phyloP scores from a whole-genome alignment of 176 grass and related monocot genomes.

The Avena atlantica region DNA sequence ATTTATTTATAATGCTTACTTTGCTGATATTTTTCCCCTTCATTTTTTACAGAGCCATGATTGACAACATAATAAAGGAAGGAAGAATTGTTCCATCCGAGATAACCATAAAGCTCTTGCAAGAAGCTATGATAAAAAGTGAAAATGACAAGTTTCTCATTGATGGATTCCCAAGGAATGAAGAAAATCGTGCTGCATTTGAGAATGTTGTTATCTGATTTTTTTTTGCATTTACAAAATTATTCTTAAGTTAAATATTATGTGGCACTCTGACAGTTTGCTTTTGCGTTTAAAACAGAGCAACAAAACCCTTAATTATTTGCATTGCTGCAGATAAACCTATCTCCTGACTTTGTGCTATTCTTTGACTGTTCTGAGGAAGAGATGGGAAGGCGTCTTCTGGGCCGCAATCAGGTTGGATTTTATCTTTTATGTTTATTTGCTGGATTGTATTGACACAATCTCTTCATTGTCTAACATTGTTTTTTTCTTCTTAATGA shows the following conservation, averaged over 20 bases:
- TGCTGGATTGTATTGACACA: slow-evolving; percentile 10
- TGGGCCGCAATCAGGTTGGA: slow-evolving; percentile 59
- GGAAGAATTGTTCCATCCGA: slow-evolving; percentile 77
- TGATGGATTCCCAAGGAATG: slow-evolving; percentile 74
- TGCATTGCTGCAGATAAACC: slow-evolving; percentile 53
- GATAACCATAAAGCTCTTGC: slow-evolving; percentile 64
- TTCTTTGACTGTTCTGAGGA: slow-evolving; percentile 67
- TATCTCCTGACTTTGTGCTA: slow-evolving; percentile 65
- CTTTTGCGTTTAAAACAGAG: slow-evolving; percentile 1
- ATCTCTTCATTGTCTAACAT: slow-evolving; percentile 14
- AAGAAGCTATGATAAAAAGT: slow-evolving; percentile 61
- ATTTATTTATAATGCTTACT: neutral
- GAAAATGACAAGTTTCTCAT: slow-evolving; percentile 68
- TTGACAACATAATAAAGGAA: slow-evolving; percentile 70
- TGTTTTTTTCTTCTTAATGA: slow-evolving; percentile 27
- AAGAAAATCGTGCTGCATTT: slow-evolving; percentile 71
- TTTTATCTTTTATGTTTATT: slow-evolving; percentile 20
- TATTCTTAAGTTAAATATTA: neutral
- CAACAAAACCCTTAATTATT: slow-evolving; percentile 21
- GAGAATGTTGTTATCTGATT: slow-evolving; percentile 55
- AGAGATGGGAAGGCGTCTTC: slow-evolving; percentile 65
- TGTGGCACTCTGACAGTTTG: neutral
- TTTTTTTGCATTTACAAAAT: neutral
- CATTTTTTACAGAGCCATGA: slow-evolving; percentile 58
- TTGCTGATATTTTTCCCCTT: slow-evolving; percentile 1